Conservation (phyloP, 2,329 filamentous ascomycete genomes). For the Botrytis galanthina region DNA sequence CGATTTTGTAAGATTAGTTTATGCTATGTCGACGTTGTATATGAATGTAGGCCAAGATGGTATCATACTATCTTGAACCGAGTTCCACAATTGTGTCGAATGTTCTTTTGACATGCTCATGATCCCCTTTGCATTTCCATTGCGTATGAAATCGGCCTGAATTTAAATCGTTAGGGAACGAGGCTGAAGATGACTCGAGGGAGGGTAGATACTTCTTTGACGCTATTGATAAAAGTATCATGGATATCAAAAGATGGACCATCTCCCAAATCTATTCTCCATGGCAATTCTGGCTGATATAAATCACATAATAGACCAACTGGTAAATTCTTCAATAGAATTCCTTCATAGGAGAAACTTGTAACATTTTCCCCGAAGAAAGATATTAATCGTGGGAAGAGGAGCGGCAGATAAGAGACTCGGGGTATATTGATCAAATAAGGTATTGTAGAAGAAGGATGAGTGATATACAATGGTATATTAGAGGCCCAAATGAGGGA, state of each 20-base stretch:
- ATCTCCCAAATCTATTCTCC: conserved; percentile 58
- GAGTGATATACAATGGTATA: conserved; percentile 38
- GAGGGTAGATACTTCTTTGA: conserved; percentile 54
- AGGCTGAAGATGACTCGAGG: conserved; percentile 7
- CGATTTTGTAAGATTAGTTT: conserved; percentile 7
- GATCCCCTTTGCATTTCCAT: conserved; percentile 67
- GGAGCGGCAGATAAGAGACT: conserved; percentile 65
- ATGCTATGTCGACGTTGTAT: neutral
- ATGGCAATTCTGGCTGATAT: conserved; percentile 55
- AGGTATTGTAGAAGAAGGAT: conserved; percentile 35
- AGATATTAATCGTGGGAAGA: conserved; percentile 58
- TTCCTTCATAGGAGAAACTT: conserved; percentile 62
- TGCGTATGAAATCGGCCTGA: conserved; percentile 60
- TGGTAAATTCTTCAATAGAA: conserved; percentile 69
- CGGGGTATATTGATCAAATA: conserved; percentile 58
- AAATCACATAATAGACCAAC: conserved; percentile 68
- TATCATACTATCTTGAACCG: conserved; percentile 58
- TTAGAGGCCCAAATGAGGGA: conserved; percentile 38
- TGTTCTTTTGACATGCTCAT: conserved; percentile 70
- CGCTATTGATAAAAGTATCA: conserved; percentile 66
- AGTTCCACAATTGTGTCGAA: conserved; percentile 63
- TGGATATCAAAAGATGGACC: conserved; percentile 53
- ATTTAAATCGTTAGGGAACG: neutral
- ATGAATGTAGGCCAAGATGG: neutral
- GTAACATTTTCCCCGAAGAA: conserved; percentile 56